Evolutionary conservation across 2,329 filamentous ascomycete genomes (phyloP).

Genomic region (Aspergillus hortae): DNA sequence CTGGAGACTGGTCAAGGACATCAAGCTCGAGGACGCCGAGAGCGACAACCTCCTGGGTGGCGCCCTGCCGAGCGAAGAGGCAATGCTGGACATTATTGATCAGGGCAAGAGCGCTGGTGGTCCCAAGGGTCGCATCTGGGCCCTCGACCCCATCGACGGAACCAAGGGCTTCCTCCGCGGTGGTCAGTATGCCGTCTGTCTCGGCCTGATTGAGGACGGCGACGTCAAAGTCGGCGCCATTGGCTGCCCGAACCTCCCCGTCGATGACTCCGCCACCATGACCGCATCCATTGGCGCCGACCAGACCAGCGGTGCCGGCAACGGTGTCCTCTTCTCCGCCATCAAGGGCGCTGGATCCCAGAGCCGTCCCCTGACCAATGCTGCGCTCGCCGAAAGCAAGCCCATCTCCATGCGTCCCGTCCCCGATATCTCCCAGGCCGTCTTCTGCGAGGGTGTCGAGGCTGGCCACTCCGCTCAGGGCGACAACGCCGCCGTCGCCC

Average conservation of each 20-base stretch:
- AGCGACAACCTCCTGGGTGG: slow-evolving; percentile 69
- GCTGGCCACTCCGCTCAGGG: slow-evolving; percentile 85
- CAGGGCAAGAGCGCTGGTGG: slow-evolving; percentile 46
- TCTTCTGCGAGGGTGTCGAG: slow-evolving; percentile 96
- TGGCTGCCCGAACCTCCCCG: slow-evolving; percentile 89
- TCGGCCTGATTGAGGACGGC: slow-evolving; percentile 87
- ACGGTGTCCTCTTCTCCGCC: slow-evolving; percentile 85
- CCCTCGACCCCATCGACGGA: slow-evolving; percentile 94
- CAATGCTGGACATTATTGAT: slow-evolving; percentile 58
- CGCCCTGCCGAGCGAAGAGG: slow-evolving; percentile 60
- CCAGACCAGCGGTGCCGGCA: slow-evolving; percentile 68
- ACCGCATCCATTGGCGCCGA: slow-evolving; percentile 70
- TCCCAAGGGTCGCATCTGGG: slow-evolving; percentile 69
- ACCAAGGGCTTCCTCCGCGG: slow-evolving; percentile 96
- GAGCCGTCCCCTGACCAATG: slow-evolving; percentile 67
- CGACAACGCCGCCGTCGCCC: slow-evolving; percentile 80
- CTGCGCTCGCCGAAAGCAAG: slow-evolving; percentile 46
- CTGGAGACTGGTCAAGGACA: slow-evolving; percentile 76
- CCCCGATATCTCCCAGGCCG: slow-evolving; percentile 70
- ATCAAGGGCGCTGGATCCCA: slow-evolving; percentile 74
- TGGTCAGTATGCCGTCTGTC: slow-evolving; percentile 93
- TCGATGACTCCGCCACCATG: slow-evolving; percentile 72
- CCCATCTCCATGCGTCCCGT: slow-evolving; percentile 77
- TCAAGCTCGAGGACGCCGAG: slow-evolving; percentile 63
- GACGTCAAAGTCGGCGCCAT: slow-evolving; percentile 92